These are phyloP conservation scores for Xylariaceae sp. DNA, from an alignment of 2,329 filamentous ascomycete species.

Conservation along the genomic window DNA sequence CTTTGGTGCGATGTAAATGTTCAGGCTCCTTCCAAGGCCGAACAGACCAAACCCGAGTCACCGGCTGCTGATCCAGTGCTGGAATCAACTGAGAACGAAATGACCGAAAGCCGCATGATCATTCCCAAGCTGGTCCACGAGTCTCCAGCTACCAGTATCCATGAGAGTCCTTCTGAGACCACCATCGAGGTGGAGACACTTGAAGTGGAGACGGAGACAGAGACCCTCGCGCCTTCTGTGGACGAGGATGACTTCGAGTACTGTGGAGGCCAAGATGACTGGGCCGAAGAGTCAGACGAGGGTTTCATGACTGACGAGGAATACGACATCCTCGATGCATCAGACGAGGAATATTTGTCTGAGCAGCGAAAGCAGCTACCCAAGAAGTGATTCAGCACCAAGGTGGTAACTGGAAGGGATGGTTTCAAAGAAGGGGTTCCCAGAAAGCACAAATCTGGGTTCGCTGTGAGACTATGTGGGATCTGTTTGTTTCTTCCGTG, in stretches of 20 bases:
- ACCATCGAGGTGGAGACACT: constrained; percentile 41
- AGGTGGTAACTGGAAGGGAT: background rate
- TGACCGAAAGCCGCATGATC: constrained; percentile 70
- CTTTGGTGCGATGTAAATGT: constrained; percentile 93
- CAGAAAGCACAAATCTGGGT: constrained; percentile 1
- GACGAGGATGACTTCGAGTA: constrained; percentile 51
- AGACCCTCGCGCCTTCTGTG: constrained; percentile 30
- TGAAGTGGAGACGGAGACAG: constrained; percentile 27
- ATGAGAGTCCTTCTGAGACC: constrained; percentile 58
- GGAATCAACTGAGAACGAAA: constrained; percentile 9
- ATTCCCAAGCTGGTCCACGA: constrained; percentile 97
- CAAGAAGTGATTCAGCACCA: constrained; percentile 22
- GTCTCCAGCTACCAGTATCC: constrained; percentile 76
- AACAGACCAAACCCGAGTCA: constrained; percentile 2
- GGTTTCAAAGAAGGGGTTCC: too few relatives aligned
- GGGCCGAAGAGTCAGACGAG: constrained; percentile 59
- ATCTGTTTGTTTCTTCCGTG: constrained; percentile 8
- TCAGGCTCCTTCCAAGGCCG: constrained; percentile 37
- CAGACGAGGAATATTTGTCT: constrained; percentile 75
- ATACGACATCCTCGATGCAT: constrained; percentile 94
- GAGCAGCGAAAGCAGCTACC: constrained; percentile 43
- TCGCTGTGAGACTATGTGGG: constrained; percentile 8
- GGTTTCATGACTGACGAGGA: constrained; percentile 96
- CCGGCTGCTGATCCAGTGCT: constrained; percentile 5
- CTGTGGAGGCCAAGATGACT: constrained; percentile 55